phyloP scores from a whole-genome alignment of 2,329 filamentous ascomycete species.

The Curvularia spicifera region DNA sequence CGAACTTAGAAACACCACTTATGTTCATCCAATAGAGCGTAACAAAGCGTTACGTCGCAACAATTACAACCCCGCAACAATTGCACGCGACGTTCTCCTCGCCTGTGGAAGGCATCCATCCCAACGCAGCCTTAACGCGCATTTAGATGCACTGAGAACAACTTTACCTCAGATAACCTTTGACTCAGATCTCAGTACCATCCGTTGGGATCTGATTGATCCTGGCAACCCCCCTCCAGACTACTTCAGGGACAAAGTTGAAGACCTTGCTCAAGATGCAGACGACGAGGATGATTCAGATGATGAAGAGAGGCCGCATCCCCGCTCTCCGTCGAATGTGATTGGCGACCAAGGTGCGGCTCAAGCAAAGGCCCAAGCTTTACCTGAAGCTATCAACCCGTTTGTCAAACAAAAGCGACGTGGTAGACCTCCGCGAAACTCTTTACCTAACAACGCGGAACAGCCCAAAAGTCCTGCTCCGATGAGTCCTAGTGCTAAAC shows the following conservation, averaged over 20 bases:
- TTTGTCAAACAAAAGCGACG: slow-evolving; percentile 39
- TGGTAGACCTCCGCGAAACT: slow-evolving; percentile 47
- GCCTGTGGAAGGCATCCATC: slow-evolving; percentile 67
- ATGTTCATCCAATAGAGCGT: slow-evolving; percentile 57
- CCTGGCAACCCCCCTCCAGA: slow-evolving; percentile 56
- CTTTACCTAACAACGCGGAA: slow-evolving; percentile 29
- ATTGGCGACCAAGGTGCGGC: slow-evolving; percentile 31
- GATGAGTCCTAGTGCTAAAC: slow-evolving; percentile 39
- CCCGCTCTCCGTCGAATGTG: slow-evolving; percentile 25
- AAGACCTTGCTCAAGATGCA: slow-evolving; percentile 39
- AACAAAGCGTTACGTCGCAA: slow-evolving; percentile 57
- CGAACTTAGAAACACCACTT: slow-evolving; percentile 27
- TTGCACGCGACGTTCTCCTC: slow-evolving; percentile 68
- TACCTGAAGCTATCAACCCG: slow-evolving; percentile 41
- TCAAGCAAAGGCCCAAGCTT: slow-evolving; percentile 35
- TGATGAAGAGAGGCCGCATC: slow-evolving; percentile 33
- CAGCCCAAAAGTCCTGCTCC: slow-evolving; percentile 18
- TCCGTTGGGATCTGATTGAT: slow-evolving; percentile 68
- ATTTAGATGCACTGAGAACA: slow-evolving; percentile 59
- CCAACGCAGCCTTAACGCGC: slow-evolving; percentile 64
- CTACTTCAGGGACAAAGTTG: slow-evolving; percentile 38
- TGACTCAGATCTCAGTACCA: slow-evolving; percentile 61
- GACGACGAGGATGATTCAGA: slow-evolving; percentile 47
- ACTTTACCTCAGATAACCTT: slow-evolving; percentile 54
- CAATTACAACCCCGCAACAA: slow-evolving; percentile 66